These are phyloP conservation scores for Exserohilum turcica DNA, from an alignment of 2,329 filamentous ascomycete species.

Conservation along the genomic window DNA sequence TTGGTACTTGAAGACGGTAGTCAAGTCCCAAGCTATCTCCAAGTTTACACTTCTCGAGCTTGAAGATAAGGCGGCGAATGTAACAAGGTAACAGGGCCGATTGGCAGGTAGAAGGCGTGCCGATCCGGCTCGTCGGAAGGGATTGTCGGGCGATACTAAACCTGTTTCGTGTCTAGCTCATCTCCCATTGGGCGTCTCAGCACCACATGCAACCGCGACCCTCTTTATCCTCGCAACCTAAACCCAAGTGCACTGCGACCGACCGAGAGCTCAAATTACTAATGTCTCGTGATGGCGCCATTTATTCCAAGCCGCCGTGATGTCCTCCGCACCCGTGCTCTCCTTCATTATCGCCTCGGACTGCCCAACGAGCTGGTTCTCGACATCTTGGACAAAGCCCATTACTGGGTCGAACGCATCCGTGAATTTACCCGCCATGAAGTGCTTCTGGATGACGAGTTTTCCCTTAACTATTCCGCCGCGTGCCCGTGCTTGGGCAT, in stretches of 20 bases:
- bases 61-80: background rate
- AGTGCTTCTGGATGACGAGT: slow-evolving; percentile 10
- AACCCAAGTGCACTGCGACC: slow-evolving; percentile 10
- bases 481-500: slow-evolving; percentile 11
- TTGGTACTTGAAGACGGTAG: background rate
- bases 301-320: background rate
- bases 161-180: slow-evolving; percentile 13
- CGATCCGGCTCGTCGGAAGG: slow-evolving; percentile 20
- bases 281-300: background rate
- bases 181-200: slow-evolving; percentile 9
- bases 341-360: slow-evolving; percentile 12
- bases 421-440: background rate
- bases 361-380: slow-evolving; percentile 24
- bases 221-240: slow-evolving; percentile 14
- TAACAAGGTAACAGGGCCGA: slow-evolving; percentile 8
- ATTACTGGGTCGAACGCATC: slow-evolving; percentile 16
- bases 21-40: background rate
- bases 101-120: slow-evolving; percentile 9
- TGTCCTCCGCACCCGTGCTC: slow-evolving; percentile 4
- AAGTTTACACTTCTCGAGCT: background rate
- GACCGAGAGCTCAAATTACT: slow-evolving; percentile 1
- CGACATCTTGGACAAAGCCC: slow-evolving; percentile 20
- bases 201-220: slow-evolving; percentile 12
- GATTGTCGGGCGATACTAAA: slow-evolving; percentile 22
- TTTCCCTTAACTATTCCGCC: slow-evolving; percentile 10